A percentile compares a stretch with the other conserved stretches of the same genome.
Conservation (phyloP, 2,329 filamentous ascomycete species). For the Ophiosphaerella korrae region DNA sequence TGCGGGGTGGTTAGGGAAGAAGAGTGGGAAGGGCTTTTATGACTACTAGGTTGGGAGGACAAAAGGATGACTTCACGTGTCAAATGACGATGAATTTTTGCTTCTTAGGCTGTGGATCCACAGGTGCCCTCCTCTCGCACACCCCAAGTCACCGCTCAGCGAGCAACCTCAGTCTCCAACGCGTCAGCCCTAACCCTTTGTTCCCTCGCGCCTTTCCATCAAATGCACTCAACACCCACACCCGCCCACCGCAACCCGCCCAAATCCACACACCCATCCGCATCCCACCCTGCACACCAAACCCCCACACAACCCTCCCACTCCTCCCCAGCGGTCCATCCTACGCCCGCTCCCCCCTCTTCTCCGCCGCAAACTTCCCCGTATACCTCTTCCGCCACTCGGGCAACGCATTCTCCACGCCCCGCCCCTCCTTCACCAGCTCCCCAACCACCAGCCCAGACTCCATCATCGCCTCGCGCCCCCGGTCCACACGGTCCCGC, state of each 20-base stretch:
- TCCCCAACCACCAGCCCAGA: conserved; percentile 17
- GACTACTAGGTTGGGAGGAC: conserved; percentile 65
- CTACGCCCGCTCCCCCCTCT: not conserved
- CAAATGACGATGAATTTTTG: too few species aligned
- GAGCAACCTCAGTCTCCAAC: too few species aligned
- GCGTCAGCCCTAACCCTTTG: too few species aligned
- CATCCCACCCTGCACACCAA: too few species aligned
- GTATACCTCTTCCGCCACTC: conserved; percentile 28
- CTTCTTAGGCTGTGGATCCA: too few species aligned
- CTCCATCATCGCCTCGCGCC: conserved; percentile 21
- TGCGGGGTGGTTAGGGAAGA: conserved; percentile 97
- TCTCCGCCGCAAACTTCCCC: conserved; percentile 12
- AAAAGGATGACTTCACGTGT: not conserved
- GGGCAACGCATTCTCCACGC: conserved; percentile 20
- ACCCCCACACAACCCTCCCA: not conserved
- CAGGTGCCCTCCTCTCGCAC: too few species aligned
- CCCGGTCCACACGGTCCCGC: conserved; percentile 6
- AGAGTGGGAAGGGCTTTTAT: conserved; percentile 95
- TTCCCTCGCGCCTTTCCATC: too few species aligned
- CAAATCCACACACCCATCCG: too few species aligned
- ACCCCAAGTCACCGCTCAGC: too few species aligned
- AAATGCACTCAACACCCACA: too few species aligned
- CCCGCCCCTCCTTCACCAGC: conserved; percentile 12
- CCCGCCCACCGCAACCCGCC: too few species aligned
- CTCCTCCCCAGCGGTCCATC: not conserved